phyloP scores from a whole-genome alignment of 441 rosid genomes.

The Raphanus hybrid region DNA sequence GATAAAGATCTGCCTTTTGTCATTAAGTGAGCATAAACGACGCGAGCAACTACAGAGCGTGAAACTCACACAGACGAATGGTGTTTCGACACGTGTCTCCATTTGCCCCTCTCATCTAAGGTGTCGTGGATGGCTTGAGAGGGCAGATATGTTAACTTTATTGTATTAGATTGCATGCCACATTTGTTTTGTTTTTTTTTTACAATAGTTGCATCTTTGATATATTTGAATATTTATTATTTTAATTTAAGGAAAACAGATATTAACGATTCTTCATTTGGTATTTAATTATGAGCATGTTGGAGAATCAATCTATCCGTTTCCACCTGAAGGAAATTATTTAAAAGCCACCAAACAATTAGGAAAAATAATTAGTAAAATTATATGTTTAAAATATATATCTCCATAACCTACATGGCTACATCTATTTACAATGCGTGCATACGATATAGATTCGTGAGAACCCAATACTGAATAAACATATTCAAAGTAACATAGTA shows the following conservation, averaged over 20 bases:
- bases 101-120: no score
- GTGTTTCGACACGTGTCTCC: no score
- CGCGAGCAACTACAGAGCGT: no score
- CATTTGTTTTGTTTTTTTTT: neutral
- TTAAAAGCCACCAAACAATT: constrained; percentile 4
- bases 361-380: neutral
- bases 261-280: neutral
- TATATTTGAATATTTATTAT: constrained; percentile 21
- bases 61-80: no score
- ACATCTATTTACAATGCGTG: constrained; percentile 25
- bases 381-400: neutral
- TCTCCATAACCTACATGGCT: constrained; percentile 6
- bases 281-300: constrained; percentile 8
- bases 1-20: no score
- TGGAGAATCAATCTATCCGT: constrained; percentile 12
- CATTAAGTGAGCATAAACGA: no score
- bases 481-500: constrained; percentile 29
- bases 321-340: constrained; percentile 10
- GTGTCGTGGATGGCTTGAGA: no score
- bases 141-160: no score
- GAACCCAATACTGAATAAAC: constrained; percentile 28
- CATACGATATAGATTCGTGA: constrained; percentile 34
- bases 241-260: neutral
- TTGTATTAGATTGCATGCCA: neutral
- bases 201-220: neutral